Conservation (phyloP, 345 rosid species). For the Psidium guajava region DNA sequence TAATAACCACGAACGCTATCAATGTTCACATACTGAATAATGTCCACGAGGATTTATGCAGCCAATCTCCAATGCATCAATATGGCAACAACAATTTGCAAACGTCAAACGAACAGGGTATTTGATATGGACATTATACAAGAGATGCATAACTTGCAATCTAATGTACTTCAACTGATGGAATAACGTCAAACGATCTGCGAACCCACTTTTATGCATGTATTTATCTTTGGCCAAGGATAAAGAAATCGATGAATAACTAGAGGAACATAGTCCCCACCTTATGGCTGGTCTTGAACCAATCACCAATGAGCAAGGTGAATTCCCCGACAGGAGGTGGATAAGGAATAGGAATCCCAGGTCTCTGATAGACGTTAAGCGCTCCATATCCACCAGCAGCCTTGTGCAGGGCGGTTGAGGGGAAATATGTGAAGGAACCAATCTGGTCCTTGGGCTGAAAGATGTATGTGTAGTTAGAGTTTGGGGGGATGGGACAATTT, state of each 20-base stretch:
- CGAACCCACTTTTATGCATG: neutral
- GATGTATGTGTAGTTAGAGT: conserved; percentile 69
- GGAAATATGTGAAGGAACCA: conserved; percentile 71
- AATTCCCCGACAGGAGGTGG: conserved; percentile 56
- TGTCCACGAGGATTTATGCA: neutral
- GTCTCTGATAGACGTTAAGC: conserved; percentile 47
- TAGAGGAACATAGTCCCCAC: conserved; percentile 9
- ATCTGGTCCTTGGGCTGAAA: conserved; percentile 88
- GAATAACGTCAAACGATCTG: neutral
- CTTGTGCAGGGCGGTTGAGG: conserved; percentile 69
- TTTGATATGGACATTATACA: neutral
- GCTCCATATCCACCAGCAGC: conserved; percentile 88
- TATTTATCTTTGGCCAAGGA: neutral
- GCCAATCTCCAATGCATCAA: neutral
- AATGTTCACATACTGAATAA: neutral
- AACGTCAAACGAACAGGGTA: neutral
- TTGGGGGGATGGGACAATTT: conserved; percentile 79
- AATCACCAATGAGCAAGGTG: conserved; percentile 76
- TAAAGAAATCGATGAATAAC: neutral
- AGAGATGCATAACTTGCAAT: neutral
- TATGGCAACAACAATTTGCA: neutral
- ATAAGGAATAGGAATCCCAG: conserved; percentile 74
- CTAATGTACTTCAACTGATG: neutral
- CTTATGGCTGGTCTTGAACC: conserved; percentile 78
- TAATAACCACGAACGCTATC: neutral